Percentiles rank a stretch among this genome's conserved stretches.
phyloP scores from a whole-genome alignment of 257 asterid genomes.

The Henckelia pumila region DNA sequence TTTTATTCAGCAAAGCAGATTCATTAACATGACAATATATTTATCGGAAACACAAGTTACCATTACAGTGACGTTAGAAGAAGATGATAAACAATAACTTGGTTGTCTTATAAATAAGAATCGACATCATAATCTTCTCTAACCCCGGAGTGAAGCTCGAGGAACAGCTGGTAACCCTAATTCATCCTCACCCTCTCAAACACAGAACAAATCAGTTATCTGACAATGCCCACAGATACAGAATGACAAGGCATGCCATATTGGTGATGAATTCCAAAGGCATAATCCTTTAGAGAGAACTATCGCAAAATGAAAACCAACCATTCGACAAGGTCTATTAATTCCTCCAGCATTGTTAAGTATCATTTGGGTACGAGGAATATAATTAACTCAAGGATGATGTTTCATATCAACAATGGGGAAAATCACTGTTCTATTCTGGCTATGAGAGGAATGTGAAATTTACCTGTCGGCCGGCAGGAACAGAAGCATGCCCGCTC shows the following conservation, averaged over 20 bases:
- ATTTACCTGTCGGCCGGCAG: constrained; percentile 62
- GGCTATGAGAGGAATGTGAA: neutral
- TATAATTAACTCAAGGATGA: neutral
- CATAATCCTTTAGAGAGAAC: neutral
- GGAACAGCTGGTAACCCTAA: constrained; percentile 98
- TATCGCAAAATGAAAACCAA: neutral
- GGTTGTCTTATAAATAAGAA: neutral
- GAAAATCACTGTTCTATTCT: constrained; percentile 10
- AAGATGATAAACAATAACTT: too few species aligned
- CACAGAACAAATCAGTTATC: constrained; percentile 13
- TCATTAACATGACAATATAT: neutral
- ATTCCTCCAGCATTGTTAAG: too few species aligned
- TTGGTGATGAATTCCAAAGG: neutral
- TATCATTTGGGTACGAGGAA: neutral
- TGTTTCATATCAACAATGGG: constrained; percentile 12
- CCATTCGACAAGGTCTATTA: too few species aligned
- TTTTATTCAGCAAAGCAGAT: neutral
- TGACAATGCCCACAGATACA: neutral
- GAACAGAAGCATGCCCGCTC: neutral
- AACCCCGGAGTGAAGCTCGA: constrained; percentile 81
- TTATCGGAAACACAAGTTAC: neutral
- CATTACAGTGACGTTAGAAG: neutral
- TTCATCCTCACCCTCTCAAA: constrained; percentile 81
- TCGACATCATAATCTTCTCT: constrained; percentile 17
- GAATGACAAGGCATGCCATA: neutral